Percentiles rank a stretch among this genome's conserved stretches.
phyloP scores from a whole-genome alignment of 169 alveolate genomes.

The Eimeria tenella region DNA sequence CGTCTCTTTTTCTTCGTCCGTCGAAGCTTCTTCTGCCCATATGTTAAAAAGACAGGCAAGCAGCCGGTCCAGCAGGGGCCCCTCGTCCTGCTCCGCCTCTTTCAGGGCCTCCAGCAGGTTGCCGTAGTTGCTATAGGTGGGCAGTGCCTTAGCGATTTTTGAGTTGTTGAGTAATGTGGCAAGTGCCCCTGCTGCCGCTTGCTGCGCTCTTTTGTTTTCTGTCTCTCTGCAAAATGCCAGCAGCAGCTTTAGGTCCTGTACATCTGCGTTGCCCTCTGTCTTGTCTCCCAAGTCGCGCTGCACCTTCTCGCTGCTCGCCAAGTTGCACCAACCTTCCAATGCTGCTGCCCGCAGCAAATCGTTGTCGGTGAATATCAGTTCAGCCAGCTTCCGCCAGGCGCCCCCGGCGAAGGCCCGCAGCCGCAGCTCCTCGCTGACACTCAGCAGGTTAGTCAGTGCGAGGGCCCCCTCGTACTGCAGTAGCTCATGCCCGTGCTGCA shows the following conservation, averaged over 20 bases:
- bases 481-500: constrained; percentile 51
- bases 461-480: constrained; percentile 77
- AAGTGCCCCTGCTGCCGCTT: constrained; percentile 71
- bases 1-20: neutral
- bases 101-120: constrained; percentile 14
- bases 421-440: constrained; percentile 38
- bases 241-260: constrained; percentile 44
- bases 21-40: neutral
- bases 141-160: constrained; percentile 7
- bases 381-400: constrained; percentile 56
- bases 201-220: constrained; percentile 59
- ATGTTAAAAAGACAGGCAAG: neutral
- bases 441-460: constrained; percentile 53
- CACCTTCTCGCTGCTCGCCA: constrained; percentile 11
- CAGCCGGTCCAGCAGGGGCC: constrained; percentile 25
- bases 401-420: constrained; percentile 47
- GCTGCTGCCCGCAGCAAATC: constrained; percentile 71
- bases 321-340: constrained; percentile 77
- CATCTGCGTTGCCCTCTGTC: neutral
- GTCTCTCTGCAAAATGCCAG: constrained; percentile 49
- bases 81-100: neutral
- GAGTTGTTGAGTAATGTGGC: constrained; percentile 42
- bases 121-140: neutral
- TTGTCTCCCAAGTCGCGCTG: constrained; percentile 8
- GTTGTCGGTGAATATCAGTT: constrained; percentile 56